These are phyloP conservation scores for Neoascochyta sp. DNA, from an alignment of 2,329 filamentous ascomycete genomes.

Conservation along the genomic window DNA sequence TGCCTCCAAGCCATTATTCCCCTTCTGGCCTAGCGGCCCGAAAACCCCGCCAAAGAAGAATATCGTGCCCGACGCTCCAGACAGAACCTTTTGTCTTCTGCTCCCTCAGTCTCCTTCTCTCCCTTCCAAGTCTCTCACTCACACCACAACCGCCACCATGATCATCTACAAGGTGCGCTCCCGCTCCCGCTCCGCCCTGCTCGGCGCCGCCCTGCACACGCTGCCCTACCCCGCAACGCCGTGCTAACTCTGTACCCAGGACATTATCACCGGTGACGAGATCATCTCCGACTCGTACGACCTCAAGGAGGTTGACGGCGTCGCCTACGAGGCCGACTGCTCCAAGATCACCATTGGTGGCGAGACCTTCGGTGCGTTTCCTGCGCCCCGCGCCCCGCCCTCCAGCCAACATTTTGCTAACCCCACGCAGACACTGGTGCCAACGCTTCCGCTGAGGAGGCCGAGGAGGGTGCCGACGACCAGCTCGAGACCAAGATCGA, in stretches of 20 bases:
- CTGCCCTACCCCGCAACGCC: conserved; percentile 17
- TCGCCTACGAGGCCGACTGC: conserved; percentile 89
- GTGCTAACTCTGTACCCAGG: conserved; percentile 53
- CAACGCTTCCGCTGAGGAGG: conserved; percentile 95
- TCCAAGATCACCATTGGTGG: conserved; percentile 77
- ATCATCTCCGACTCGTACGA: conserved; percentile 94
- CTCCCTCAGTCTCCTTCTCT: conserved; percentile 6
- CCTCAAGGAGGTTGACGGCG: conserved; percentile 72
- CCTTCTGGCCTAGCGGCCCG: too few relatives aligned
- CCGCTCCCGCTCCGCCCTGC: conserved; percentile 7
- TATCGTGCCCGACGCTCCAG: conserved; percentile 9
- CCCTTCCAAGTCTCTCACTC: conserved; percentile 10
- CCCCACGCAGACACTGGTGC: conserved; percentile 70
- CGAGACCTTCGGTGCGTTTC: conserved; percentile 64
- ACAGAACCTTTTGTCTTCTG: conserved; percentile 1
- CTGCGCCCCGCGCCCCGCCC: conserved; percentile 1
- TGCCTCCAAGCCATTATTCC: too few relatives aligned
- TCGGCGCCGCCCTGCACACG: conserved; percentile 18
- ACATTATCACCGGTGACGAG: conserved; percentile 87
- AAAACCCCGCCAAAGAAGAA: conserved; percentile 11
- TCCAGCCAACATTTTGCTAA: conserved; percentile 4
- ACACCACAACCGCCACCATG: conserved; percentile 43
- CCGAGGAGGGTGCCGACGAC: conserved; percentile 72
- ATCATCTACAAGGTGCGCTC: conserved; percentile 56
- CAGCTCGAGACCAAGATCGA: conserved; percentile 75